Evolutionary conservation across 2,329 filamentous ascomycete genomes (phyloP), one percentile per base, ranked within the genome.

Genomic region (Talaromyces verruculosus): DNA sequence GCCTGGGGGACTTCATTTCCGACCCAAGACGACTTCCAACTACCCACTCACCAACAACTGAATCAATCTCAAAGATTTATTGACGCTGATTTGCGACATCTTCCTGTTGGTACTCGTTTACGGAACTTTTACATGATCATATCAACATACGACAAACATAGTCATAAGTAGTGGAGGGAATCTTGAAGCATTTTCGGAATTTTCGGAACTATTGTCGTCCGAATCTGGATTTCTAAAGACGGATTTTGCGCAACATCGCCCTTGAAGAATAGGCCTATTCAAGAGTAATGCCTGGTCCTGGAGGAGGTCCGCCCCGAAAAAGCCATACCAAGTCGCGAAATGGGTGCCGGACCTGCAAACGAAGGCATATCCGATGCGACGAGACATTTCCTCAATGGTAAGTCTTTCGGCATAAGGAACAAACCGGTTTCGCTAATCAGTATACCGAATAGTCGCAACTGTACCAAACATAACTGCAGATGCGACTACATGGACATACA

Each of bases 311-410:
- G 78, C 93, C 94, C 77, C 84, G 88, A 74, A 87, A 87, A 78
- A 97, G 94, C 84, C 95, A 99, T 84, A 99, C 95, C 78, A 99
- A 99, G 84, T 98, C 94, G 74, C 90, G 95, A 76, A 98, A 97
- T 83, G 95, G 95, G 69, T 99, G 95, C 85, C 94, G 96, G 75
- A 97, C 93, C 68, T 99, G 95, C 87, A 99, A 99, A 82, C 90
- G 91, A 78, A 89, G 95, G 77, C 95, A 99, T 80, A 99, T 99
- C 77, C 88, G 95, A 74, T 99, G 95, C 81, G 95, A 99, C 76
- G 95, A 99, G 80, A 97, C 88, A 72, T 97, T 97, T 75, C 95
- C 95, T 61, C 95, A 99, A 86, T 99, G 94, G 93, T 96, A 25
- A 47, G 62, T 49, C 22, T 57, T 7, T 22, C 33, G 5, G 13